A percentile compares a stretch with the other conserved stretches of the same genome.
Evolutionary conservation across 495 filamentous ascomycete genomes (phyloP).

Genomic region (Aspergillus funiculosus): DNA sequence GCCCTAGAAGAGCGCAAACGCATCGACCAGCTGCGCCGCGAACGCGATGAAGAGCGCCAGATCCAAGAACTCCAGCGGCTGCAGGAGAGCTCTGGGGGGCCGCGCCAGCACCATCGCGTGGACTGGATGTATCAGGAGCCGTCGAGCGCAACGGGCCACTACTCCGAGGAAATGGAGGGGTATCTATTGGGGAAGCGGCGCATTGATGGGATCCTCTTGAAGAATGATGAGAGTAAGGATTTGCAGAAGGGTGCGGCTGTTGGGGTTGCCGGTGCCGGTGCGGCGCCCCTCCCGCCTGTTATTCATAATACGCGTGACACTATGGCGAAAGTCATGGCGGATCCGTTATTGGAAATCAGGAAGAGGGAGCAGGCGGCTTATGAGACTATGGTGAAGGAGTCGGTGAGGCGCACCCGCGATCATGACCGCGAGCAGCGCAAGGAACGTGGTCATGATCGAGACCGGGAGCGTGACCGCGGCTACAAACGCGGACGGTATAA

Average conservation of each 20-base stretch:
- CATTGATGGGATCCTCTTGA: constrained; percentile 77
- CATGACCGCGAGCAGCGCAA: constrained; percentile 20
- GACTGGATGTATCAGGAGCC: constrained; percentile 98
- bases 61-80: constrained; percentile 87
- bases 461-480: constrained; percentile 19
- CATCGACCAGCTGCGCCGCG: constrained; percentile 78
- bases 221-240: constrained; percentile 72
- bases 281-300: constrained; percentile 56
- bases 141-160: constrained; percentile 68
- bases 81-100: constrained; percentile 82
- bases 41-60: constrained; percentile 87
- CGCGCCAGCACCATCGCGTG: constrained; percentile 67
- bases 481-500: constrained; percentile 27
- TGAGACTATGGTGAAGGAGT: constrained; percentile 82
- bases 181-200: constrained; percentile 89
- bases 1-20: constrained; percentile 94
- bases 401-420: constrained; percentile 51
- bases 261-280: constrained; percentile 53
- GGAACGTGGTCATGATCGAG: constrained; percentile 17
- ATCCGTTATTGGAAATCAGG: constrained; percentile 88
- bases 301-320: constrained; percentile 60
- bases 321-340: constrained; percentile 76
- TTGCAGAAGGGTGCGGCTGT: constrained; percentile 75
- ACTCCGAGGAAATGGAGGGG: constrained; percentile 88
- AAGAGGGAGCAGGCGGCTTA: constrained; percentile 86